These are phyloP conservation scores for Botrytis medusae DNA, from an alignment of 2,329 filamentous ascomycete species.

Conservation along the genomic window DNA sequence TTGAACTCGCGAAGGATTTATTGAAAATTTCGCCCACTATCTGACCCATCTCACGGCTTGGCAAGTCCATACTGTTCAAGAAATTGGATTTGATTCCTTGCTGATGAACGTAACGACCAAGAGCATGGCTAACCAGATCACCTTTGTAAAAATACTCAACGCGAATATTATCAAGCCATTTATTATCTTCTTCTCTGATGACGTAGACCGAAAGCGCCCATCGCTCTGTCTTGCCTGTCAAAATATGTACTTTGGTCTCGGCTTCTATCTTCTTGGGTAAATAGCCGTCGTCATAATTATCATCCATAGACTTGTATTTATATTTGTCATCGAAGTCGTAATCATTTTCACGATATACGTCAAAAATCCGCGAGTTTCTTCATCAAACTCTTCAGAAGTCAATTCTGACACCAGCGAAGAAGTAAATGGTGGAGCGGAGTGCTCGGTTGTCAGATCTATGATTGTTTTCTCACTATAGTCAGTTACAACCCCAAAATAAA, in stretches of 20 bases:
- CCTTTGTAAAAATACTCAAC: neutral
- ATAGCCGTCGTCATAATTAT: too few species aligned
- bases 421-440: neutral
- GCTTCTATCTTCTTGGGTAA: too few species aligned
- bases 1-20: neutral
- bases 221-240: neutral
- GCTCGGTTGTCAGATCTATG: neutral
- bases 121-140: neutral
- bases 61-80: neutral
- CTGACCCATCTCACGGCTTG: neutral
- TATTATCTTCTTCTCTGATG: neutral
- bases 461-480: neutral
- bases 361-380: too few species aligned
- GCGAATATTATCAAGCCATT: neutral
- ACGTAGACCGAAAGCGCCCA: neutral
- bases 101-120: neutral
- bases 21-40: neutral
- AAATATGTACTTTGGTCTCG: neutral
- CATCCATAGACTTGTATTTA: neutral
- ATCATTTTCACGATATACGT: neutral
- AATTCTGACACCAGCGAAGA: neutral
- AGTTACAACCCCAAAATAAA: neutral
- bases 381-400: neutral
- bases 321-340: neutral
- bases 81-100: neutral